A percentile compares a stretch with the other conserved stretches of the same genome.
Evolutionary conservation across 2,329 filamentous ascomycete species (phyloP).

Genomic region (Cladophialophora exuberans): DNA sequence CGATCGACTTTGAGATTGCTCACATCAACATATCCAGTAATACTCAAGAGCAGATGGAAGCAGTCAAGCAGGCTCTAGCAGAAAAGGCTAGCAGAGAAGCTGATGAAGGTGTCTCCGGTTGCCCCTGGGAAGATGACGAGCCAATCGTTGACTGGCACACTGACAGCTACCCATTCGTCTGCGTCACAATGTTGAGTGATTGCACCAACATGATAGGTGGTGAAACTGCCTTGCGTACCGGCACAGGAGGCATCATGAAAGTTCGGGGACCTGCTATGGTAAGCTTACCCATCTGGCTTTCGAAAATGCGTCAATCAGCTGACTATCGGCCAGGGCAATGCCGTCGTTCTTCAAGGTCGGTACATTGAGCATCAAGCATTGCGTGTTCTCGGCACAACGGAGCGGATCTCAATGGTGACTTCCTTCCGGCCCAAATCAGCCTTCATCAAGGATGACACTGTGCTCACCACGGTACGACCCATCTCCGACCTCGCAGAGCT

Average conservation of each 20-base stretch:
- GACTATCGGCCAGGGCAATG: conserved; percentile 55
- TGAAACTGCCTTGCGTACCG: conserved; percentile 65
- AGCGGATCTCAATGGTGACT: conserved; percentile 69
- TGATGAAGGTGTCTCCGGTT: conserved; percentile 32
- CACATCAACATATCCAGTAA: conserved; percentile 60
- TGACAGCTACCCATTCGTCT: conserved; percentile 57
- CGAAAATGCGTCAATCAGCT: conserved; percentile 5
- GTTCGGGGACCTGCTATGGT: conserved; percentile 50
- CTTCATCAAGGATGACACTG: conserved; percentile 61
- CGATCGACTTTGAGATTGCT: conserved; percentile 61
- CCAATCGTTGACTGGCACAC: conserved; percentile 55
- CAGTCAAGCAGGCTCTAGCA: conserved; percentile 23
- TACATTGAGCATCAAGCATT: conserved; percentile 69
- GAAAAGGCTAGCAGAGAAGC: conserved; percentile 30
- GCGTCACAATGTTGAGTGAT: conserved; percentile 57
- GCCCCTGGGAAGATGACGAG: conserved; percentile 35
- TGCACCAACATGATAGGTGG: conserved; percentile 53
- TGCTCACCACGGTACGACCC: conserved; percentile 61
- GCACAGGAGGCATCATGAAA: conserved; percentile 50
- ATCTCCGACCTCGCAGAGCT: conserved; percentile 62
- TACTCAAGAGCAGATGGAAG: conserved; percentile 30
- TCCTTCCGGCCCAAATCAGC: conserved; percentile 64
- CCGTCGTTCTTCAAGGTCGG: conserved; percentile 69
- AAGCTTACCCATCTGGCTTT: conserved; percentile 23
- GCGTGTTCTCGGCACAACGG: conserved; percentile 59